A percentile compares a stretch with the other conserved stretches of the same genome.
Evolutionary conservation across 192 early-diverging fungal species (phyloP).

Genomic region (Backusella luteola): DNA sequence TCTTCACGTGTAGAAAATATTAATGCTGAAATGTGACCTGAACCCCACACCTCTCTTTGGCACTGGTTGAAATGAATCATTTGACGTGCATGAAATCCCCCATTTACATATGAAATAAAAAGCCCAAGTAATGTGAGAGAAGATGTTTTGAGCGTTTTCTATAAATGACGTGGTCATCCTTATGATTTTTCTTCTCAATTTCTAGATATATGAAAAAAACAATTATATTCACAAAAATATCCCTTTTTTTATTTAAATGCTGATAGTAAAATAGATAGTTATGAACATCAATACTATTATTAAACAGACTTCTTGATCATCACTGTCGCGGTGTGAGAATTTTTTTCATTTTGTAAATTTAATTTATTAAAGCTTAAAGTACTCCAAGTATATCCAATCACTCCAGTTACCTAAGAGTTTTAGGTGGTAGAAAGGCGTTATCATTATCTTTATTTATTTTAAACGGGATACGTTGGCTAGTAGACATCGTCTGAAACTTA

Average conservation of each 20-base stretch:
- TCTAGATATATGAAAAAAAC: neutral
- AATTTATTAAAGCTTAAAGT: neutral
- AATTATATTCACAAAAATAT: neutral
- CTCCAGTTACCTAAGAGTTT: neutral
- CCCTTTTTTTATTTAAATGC: neutral
- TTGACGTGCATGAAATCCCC: conserved; percentile 1
- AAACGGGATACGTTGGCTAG: neutral
- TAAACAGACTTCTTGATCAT: neutral
- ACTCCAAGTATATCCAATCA: neutral
- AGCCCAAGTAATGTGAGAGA: neutral
- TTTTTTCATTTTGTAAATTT: neutral
- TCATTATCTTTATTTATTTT: neutral
- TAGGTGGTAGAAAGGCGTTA: neutral
- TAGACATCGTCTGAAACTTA: neutral
- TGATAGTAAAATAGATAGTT: neutral
- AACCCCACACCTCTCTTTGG: neutral
- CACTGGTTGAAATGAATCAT: neutral
- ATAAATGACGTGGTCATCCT: neutral
- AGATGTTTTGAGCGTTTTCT: neutral
- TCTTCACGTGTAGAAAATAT: conserved; percentile 2
- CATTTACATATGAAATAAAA: neutral
- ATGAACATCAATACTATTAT: neutral
- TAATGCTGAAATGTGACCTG: neutral
- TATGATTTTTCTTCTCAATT: neutral
- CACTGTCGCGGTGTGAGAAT: neutral